Base-by-base conservation (phyloP, 805 yeast genomes). In the Kodamaea laetipori region DNA sequence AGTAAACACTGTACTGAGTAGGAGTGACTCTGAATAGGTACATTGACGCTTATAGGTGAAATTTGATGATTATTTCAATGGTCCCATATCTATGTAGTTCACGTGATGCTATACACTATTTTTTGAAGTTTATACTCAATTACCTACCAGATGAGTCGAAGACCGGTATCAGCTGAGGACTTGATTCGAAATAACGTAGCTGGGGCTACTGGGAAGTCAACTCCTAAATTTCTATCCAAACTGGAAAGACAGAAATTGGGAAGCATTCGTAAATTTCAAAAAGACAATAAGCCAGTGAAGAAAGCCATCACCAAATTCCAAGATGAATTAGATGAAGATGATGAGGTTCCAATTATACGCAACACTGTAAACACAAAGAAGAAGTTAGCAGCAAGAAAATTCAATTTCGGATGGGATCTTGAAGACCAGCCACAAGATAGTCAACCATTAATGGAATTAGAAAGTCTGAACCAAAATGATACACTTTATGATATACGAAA, bases 371-470 rank as follows among this genome's bases (percentile, higher is more conserved):
- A 15, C 16, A 35, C 39, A 33, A 48, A 53, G 18, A 46, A 43
- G 26, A 44, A 46, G 9, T 8, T n/a, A n/a, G 11, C 15, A 4
- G 17, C 28, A 7, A 33, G 18, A 13, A 75, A 73, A 51, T 86
- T 84, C 61, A 68, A 71, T 7, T 86, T 87, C 60, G 83, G 76
- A 9, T 88, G 96, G 95, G 73, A 74, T 45, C 94, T 86, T 10
- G 96, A 88, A 56, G 86, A 50, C 0, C 64, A 63, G 1, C 19
- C 23, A 6, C 38, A 35, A 35, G 38, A 35, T 11, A 24, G 13
- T 9, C 28, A 15, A 24, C 38, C 38, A n/a, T 12, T 39, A 3
- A 71, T 67, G 43, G 66, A 66, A 39, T 80, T 83, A 0, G 58
- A 74, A 13, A 68, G 65, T 10, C 55, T 46, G 55, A 23, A 30